A percentile compares a stretch with the other conserved stretches of the same genome.
Evolutionary conservation across 2,329 filamentous ascomycete genomes (phyloP).

Genomic region (Aureobasidium sp.): DNA sequence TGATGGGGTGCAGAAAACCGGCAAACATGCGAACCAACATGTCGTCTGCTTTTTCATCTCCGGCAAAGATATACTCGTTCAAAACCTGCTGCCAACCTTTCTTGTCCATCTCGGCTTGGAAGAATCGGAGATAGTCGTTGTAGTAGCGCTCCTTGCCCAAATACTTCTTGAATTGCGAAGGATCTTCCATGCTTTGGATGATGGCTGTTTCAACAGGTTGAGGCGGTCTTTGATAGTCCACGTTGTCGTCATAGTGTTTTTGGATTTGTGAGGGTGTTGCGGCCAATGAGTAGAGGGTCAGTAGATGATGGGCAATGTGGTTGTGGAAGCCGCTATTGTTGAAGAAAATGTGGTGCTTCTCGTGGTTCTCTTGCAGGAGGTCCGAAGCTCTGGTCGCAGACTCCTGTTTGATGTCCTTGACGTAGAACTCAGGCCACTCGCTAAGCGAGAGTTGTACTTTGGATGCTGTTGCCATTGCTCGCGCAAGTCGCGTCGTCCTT

Average conservation of each 20-base stretch:
- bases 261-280: constrained; percentile 53
- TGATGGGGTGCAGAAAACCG: constrained; percentile 68
- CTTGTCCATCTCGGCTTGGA: constrained; percentile 60
- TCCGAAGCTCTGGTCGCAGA: constrained; percentile 55
- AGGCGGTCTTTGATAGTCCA: constrained; percentile 53
- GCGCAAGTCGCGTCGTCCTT: not conserved
- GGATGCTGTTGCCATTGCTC: constrained; percentile 41
- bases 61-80: constrained; percentile 59
- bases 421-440: constrained; percentile 39
- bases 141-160: constrained; percentile 60
- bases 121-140: constrained; percentile 67
- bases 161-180: constrained; percentile 46
- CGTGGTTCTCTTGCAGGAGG: constrained; percentile 68
- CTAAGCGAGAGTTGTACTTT: constrained; percentile 36
- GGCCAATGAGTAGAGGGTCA: constrained; percentile 68
- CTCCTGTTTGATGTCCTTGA: constrained; percentile 41
- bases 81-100: constrained; percentile 55
- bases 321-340: constrained; percentile 68
- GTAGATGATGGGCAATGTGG: constrained; percentile 70
- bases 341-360: constrained; percentile 71
- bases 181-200: constrained; percentile 49
- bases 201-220: constrained; percentile 38
- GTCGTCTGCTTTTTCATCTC: constrained; percentile 55
- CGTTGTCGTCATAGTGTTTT: constrained; percentile 56
- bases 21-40: constrained; percentile 61